A percentile compares a stretch with the other conserved stretches of the same genome.
These are phyloP conservation scores for Verruconis gallopava DNA, from an alignment of 2,329 filamentous ascomycete species.

Conservation along the genomic window DNA sequence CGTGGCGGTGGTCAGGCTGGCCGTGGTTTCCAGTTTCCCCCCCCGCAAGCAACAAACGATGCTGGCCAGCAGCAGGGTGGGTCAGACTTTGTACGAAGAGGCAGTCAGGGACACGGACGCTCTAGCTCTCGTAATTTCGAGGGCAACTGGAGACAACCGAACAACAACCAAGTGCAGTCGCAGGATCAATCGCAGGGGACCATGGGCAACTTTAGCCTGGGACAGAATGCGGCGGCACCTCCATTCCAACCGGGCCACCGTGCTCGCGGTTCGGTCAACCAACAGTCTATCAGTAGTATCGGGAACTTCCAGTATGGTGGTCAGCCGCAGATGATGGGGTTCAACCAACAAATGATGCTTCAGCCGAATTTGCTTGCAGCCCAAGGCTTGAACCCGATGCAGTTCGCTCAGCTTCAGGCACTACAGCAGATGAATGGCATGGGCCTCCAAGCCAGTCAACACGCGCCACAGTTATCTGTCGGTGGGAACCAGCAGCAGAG, in stretches of 20 bases:
- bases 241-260: constrained; percentile 90
- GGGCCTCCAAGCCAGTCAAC: constrained; percentile 55
- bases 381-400: constrained; percentile 79
- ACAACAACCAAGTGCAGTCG: constrained; percentile 39
- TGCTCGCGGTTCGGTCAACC: constrained; percentile 69
- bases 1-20: constrained; percentile 53
- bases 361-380: constrained; percentile 70
- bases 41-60: constrained; percentile 39
- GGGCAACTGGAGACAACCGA: constrained; percentile 88
- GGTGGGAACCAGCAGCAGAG: constrained; percentile 60
- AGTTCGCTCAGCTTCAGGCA: constrained; percentile 81
- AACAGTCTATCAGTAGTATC: constrained; percentile 64
- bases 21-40: constrained; percentile 59
- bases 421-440: constrained; percentile 70
- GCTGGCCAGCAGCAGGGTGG: constrained; percentile 28
- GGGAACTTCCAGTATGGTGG: constrained; percentile 76
- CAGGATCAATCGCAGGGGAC: constrained; percentile 32
- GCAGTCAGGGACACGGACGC: constrained; percentile 67
- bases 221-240: constrained; percentile 55
- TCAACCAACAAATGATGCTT: constrained; percentile 72
- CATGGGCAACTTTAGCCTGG: constrained; percentile 54
- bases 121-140: constrained; percentile 89
- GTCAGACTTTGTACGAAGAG: constrained; percentile 60
- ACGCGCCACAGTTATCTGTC: constrained; percentile 49
- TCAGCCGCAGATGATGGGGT: constrained; percentile 73